phyloP scores from a whole-genome alignment of 108 stramenopile species.

The Skeletonema tropicum region DNA sequence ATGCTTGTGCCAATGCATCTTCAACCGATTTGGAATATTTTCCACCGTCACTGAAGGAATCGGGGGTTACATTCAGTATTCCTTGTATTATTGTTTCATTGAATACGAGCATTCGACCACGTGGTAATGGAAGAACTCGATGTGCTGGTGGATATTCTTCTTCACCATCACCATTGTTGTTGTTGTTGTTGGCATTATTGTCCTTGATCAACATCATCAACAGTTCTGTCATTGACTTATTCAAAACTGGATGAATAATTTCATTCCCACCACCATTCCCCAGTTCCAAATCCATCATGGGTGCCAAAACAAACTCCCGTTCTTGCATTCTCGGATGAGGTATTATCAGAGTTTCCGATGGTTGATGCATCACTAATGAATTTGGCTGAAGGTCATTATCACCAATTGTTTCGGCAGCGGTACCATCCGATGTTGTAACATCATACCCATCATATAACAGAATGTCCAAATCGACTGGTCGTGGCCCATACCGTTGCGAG shows the following conservation, averaged over 20 bases:
- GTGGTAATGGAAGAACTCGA: constrained; percentile 71
- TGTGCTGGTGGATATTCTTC: constrained; percentile 27
- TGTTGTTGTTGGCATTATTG: background rate
- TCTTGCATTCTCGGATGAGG: constrained; percentile 90
- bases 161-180: constrained; percentile 3
- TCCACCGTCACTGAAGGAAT: constrained; percentile 97
- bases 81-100: constrained; percentile 91
- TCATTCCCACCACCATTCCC: constrained; percentile 19
- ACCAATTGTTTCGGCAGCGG: constrained; percentile 13
- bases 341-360: constrained; percentile 57
- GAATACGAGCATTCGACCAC: constrained; percentile 66
- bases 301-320: constrained; percentile 94
- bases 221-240: constrained; percentile 53
- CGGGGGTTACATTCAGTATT: constrained; percentile 96
- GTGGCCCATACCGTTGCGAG: constrained; percentile 74
- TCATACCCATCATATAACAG: constrained; percentile 63
- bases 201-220: constrained; percentile 24
- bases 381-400: constrained; percentile 1
- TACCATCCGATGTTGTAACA: constrained; percentile 15
- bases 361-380: constrained; percentile 35
- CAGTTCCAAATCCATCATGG: constrained; percentile 83
- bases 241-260: constrained; percentile 53
- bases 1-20: constrained; percentile 75
- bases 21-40: constrained; percentile 54
- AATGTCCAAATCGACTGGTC: constrained; percentile 92